Conservation (phyloP, 345 rosid genomes). For the Garcia nutans region DNA sequence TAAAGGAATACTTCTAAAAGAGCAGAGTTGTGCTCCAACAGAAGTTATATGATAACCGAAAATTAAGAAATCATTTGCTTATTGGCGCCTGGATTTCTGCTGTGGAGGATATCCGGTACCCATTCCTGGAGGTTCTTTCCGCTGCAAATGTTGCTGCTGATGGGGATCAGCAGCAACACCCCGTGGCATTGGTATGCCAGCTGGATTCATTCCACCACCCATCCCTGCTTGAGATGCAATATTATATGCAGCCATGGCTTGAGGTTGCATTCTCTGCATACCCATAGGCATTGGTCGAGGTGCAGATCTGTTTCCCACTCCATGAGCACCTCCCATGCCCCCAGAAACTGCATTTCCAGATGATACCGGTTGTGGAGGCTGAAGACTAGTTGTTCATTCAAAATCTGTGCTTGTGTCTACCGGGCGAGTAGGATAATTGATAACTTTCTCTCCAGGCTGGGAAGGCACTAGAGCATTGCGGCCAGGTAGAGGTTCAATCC, state of each 20-base stretch:
- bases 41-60: neutral
- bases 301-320: conserved; percentile 54
- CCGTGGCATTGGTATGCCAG: conserved; percentile 68
- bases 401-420: conserved; percentile 86
- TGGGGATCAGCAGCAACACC: conserved; percentile 66
- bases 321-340: conserved; percentile 58
- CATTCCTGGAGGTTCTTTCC: conserved; percentile 78
- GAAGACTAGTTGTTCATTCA: conserved; percentile 90
- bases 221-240: conserved; percentile 59
- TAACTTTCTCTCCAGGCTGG: conserved; percentile 76
- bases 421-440: conserved; percentile 85
- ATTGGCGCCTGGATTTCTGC: conserved; percentile 78
- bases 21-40: neutral
- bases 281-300: conserved; percentile 67
- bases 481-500: conserved; percentile 79
- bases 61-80: conserved; percentile 14
- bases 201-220: conserved; percentile 75
- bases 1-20: neutral
- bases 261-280: conserved; percentile 83
- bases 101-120: conserved; percentile 87
- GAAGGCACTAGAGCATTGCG: conserved; percentile 81
- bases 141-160: conserved; percentile 73
- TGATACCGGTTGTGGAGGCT: conserved; percentile 69
- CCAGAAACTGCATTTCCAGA: conserved; percentile 62
- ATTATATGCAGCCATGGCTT: conserved; percentile 67